These are phyloP conservation scores for Alternaria sp. DNA, from an alignment of 2,329 filamentous ascomycete species.

Conservation along the genomic window DNA sequence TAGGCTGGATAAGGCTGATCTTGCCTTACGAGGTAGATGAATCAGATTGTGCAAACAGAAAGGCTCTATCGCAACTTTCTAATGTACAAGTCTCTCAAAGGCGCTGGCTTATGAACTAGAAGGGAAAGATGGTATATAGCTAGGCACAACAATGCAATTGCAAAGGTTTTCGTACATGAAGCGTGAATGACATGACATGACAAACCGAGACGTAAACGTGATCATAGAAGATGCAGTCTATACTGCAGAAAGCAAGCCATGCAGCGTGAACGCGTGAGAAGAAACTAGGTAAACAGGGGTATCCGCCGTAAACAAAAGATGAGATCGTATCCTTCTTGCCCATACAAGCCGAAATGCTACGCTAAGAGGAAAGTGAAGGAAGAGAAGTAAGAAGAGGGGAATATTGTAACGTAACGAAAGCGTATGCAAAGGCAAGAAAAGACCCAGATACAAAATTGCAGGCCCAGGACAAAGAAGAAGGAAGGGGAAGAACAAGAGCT, in stretches of 20 bases:
- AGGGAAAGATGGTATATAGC: background rate
- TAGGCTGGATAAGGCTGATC: background rate
- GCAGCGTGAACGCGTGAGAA: background rate
- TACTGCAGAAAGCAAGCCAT: background rate
- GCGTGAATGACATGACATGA: background rate
- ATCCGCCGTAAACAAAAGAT: constrained; percentile 1
- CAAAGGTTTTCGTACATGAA: background rate
- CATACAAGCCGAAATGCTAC: background rate
- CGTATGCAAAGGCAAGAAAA: background rate
- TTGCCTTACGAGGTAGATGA: background rate
- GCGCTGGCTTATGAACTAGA: background rate
- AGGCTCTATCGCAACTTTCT: background rate
- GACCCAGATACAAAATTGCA: background rate
- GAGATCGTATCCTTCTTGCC: background rate
- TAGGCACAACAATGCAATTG: background rate
- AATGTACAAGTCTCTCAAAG: background rate
- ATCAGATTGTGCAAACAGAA: too few relatives aligned
- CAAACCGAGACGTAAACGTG: background rate
- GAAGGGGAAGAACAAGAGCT: background rate
- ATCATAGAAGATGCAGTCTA: background rate
- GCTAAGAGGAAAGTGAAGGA: background rate
- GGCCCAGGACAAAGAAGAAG: background rate
- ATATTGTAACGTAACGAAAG: background rate
- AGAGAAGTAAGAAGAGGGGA: too few relatives aligned
- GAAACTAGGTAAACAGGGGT: background rate